These are phyloP conservation scores for Phytophthora citricola DNA, from an alignment of 352 stramenopile genomes.

Conservation along the genomic window DNA sequence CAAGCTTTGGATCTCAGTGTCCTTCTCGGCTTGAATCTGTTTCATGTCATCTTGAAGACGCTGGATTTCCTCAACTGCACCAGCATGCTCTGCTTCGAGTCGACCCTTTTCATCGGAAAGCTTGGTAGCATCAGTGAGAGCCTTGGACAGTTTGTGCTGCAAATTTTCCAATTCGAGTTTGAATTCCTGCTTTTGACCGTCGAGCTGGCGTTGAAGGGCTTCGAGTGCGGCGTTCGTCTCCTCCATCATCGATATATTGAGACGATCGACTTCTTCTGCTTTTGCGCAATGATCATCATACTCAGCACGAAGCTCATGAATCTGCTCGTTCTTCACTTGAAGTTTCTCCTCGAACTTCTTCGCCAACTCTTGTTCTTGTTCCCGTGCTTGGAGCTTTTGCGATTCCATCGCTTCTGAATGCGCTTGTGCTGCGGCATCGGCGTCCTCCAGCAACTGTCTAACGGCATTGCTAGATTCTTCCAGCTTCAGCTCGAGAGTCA, in stretches of 20 bases:
- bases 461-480: slow-evolving; percentile 21
- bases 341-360: slow-evolving; percentile 32
- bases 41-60: slow-evolving; percentile 19
- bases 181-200: slow-evolving; percentile 43
- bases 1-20: slow-evolving; percentile 27
- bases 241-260: slow-evolving; percentile 25
- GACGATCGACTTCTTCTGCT: slow-evolving; percentile 23
- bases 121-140: slow-evolving; percentile 20
- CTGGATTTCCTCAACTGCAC: slow-evolving; percentile 21
- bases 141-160: slow-evolving; percentile 26
- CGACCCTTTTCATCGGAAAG: slow-evolving; percentile 29
- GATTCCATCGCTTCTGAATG: slow-evolving; percentile 29
- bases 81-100: slow-evolving; percentile 20
- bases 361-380: slow-evolving; percentile 21
- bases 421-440: slow-evolving; percentile 11
- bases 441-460: slow-evolving; percentile 25
- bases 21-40: slow-evolving; percentile 32
- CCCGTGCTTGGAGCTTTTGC: slow-evolving; percentile 22
- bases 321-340: slow-evolving; percentile 24
- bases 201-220: slow-evolving; percentile 54
- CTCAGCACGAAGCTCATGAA: slow-evolving; percentile 27
- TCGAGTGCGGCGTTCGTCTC: slow-evolving; percentile 38
- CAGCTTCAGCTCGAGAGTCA: slow-evolving; percentile 30
- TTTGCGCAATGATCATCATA: slow-evolving; percentile 23
- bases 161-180: slow-evolving; percentile 21